phyloP scores from a whole-genome alignment of 495 filamentous ascomycete species.

The Aspergillus cristatus region DNA sequence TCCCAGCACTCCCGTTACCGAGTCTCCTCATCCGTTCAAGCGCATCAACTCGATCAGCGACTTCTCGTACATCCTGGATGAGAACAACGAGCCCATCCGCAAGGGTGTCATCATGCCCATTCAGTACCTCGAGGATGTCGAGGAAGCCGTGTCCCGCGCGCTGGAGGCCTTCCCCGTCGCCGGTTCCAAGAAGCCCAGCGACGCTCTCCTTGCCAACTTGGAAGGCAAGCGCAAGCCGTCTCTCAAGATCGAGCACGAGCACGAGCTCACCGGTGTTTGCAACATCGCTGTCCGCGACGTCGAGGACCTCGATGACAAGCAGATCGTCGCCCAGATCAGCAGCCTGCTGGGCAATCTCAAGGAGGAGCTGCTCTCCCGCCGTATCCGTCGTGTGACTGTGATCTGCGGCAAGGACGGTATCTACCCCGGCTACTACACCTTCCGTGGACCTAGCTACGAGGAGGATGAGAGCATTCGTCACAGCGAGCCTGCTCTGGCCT shows the following conservation, averaged over 20 bases:
- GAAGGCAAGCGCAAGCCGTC: constrained; percentile 59
- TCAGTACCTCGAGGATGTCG: constrained; percentile 84
- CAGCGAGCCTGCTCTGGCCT: constrained; percentile 89
- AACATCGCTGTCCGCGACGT: constrained; percentile 89
- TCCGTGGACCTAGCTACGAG: constrained; percentile 80
- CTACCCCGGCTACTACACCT: constrained; percentile 96
- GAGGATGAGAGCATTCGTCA: constrained; percentile 96
- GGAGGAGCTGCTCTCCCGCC: constrained; percentile 69
- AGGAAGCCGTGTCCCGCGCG: constrained; percentile 72
- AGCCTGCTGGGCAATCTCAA: constrained; percentile 71
- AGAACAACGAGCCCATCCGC: constrained; percentile 65
- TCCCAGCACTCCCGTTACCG: constrained; percentile 68
- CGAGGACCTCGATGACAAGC: constrained; percentile 75
- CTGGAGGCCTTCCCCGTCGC: constrained; percentile 67
- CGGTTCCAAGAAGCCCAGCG: constrained; percentile 30
- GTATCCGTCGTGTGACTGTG: constrained; percentile 86
- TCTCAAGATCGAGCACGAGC: constrained; percentile 43
- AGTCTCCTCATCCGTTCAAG: constrained; percentile 54
- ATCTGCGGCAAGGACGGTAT: constrained; percentile 93
- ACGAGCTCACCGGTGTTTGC: constrained; percentile 80
- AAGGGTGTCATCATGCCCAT: constrained; percentile 93
- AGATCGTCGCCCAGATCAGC: constrained; percentile 66
- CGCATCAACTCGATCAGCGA: constrained; percentile 91
- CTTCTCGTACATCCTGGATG: constrained; percentile 73
- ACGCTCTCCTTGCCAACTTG: constrained; percentile 61